Evolutionary conservation across 768 basidiomycete genomes (phyloP).

Genomic region (Amanita molliuscula): DNA sequence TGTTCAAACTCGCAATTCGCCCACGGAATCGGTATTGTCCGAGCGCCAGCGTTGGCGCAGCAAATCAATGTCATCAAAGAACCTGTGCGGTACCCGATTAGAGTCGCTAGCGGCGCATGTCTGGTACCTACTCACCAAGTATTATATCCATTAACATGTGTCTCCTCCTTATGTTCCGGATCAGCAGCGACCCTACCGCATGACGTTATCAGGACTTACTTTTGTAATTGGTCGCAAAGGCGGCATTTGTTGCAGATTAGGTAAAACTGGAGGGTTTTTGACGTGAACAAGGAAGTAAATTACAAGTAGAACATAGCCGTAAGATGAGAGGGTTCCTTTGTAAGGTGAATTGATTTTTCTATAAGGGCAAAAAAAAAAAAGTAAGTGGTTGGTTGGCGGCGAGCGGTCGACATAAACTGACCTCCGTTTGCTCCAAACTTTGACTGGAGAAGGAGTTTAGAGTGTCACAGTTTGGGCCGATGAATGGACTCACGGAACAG

Average conservation of each 20-base stretch:
- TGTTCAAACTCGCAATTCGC: slow-evolving; percentile 71
- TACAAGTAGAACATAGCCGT: slow-evolving; percentile 96
- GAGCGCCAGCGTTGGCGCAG: slow-evolving; percentile 89
- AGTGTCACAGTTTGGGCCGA: background rate
- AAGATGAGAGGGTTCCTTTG: slow-evolving; percentile 91
- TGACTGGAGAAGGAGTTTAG: slow-evolving; percentile 47
- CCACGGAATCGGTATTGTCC: slow-evolving; percentile 86
- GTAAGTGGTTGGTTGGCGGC: background rate
- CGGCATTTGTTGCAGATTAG: slow-evolving; percentile 93
- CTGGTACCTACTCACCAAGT: slow-evolving; percentile 44
- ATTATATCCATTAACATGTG: slow-evolving; percentile 71
- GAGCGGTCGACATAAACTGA: slow-evolving; percentile 17
- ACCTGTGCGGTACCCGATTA: slow-evolving; percentile 38
- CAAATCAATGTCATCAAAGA: slow-evolving; percentile 96
- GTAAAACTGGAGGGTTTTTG: slow-evolving; percentile 93
- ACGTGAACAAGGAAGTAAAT: slow-evolving; percentile 97
- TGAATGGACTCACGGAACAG: slow-evolving; percentile 73
- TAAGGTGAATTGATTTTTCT: slow-evolving; percentile 99
- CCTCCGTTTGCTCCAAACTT: slow-evolving; percentile 98
- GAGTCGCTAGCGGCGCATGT: background rate
- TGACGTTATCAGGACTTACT: slow-evolving; percentile 25
- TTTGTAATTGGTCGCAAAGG: slow-evolving; percentile 79
- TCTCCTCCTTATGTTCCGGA: slow-evolving; percentile 45
- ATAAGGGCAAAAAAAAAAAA: background rate
- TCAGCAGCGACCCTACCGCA: background rate